Evolutionary conservation across 1,284 basidiomycete genomes (phyloP).

Genomic region (Irpex sp.): DNA sequence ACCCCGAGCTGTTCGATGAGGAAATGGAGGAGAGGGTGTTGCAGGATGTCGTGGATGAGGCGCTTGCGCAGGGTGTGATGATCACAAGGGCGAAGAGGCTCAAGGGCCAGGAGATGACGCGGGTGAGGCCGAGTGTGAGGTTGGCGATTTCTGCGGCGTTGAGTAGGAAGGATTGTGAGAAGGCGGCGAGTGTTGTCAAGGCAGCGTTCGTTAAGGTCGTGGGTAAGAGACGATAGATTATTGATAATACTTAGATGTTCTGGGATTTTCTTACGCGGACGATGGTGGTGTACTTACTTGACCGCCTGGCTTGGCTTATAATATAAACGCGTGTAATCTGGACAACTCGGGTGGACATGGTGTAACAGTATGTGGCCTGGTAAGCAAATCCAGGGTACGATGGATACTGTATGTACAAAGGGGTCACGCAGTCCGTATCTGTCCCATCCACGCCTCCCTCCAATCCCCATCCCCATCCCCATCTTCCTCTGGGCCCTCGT

Average conservation of each 20-base stretch:
- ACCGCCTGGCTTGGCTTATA: not conserved
- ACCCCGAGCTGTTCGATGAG: constrained; percentile 50
- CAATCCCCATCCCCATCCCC: not conserved
- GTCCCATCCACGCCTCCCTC: not conserved
- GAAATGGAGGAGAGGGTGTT: constrained; percentile 74
- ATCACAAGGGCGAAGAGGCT: constrained; percentile 81
- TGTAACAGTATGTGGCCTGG: no score
- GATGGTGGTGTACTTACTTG: not conserved
- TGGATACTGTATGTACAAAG: no score
- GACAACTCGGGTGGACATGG: not conserved
- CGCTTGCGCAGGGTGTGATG: constrained; percentile 73
- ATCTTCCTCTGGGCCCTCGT: not conserved
- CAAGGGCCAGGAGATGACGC: constrained; percentile 78
- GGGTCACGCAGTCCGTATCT: not conserved
- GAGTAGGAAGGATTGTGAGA: constrained; percentile 89
- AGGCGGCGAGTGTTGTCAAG: constrained; percentile 77
- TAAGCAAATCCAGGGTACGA: no score
- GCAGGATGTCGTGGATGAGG: constrained; percentile 89
- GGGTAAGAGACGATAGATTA: constrained; percentile 37
- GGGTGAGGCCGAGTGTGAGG: constrained; percentile 83
- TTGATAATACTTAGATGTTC: not conserved
- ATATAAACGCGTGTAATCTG: not conserved
- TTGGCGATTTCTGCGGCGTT: constrained; percentile 79
- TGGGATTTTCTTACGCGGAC: not conserved
- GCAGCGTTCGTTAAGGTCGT: constrained; percentile 72